A percentile compares a stretch with the other conserved stretches of the same genome.
phyloP scores from a whole-genome alignment of 2,329 filamentous ascomycete genomes.

The Exophiala sp. region DNA sequence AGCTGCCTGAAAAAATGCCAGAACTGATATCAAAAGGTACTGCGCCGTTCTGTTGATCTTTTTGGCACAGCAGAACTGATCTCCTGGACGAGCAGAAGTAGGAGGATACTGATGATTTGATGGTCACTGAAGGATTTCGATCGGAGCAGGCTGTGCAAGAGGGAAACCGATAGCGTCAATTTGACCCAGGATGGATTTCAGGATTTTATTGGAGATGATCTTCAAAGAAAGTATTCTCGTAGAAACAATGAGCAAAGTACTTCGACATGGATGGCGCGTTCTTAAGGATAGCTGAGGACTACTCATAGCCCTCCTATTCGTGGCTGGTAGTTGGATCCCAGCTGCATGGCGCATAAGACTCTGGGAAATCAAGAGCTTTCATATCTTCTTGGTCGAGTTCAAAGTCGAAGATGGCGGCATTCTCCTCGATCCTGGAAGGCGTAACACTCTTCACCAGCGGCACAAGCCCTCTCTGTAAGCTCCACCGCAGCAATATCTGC shows the following conservation, averaged over 20 bases:
- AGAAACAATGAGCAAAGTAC: too few relatives aligned
- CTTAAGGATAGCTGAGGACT: too few relatives aligned
- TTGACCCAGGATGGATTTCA: too few relatives aligned
- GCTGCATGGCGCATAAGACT: constrained; percentile 51
- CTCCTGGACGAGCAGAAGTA: not conserved
- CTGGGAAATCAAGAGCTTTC: constrained; percentile 47
- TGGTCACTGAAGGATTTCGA: too few relatives aligned
- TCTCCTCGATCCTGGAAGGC: constrained; percentile 55
- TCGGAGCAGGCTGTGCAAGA: too few relatives aligned
- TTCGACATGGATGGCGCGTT: too few relatives aligned
- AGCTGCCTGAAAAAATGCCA: not conserved
- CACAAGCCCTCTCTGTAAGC: constrained; percentile 57
- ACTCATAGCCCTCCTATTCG: too few relatives aligned
- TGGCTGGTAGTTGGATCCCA: constrained; percentile 49
- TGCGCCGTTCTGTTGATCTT: constrained; percentile 18
- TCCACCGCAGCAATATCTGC: constrained; percentile 58
- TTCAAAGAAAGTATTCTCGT: too few relatives aligned
- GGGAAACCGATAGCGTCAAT: too few relatives aligned
- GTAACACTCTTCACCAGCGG: constrained; percentile 60
- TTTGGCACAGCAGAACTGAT: constrained; percentile 5
- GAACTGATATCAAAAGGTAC: constrained; percentile 8
- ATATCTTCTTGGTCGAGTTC: constrained; percentile 55
- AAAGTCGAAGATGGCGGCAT: constrained; percentile 56
- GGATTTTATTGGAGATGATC: too few relatives aligned
- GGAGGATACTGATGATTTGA: too few relatives aligned